Percentiles rank a stretch among this genome's conserved stretches.
Conservation (phyloP, 176 grass and related monocot species). For the Paspalum notatum region DNA sequence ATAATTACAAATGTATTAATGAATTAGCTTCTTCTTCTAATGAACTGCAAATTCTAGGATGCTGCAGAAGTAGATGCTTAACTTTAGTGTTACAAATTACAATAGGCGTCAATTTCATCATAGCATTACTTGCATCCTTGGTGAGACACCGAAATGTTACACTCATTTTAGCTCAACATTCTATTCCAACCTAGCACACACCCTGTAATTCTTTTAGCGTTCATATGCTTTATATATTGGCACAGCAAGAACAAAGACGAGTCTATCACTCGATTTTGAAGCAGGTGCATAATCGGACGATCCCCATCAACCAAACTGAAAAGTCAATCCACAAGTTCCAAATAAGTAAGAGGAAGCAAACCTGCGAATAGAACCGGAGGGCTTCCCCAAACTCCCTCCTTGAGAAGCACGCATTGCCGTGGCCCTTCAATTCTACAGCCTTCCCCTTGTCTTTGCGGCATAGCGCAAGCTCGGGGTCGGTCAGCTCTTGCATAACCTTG, state of each 20-base stretch:
- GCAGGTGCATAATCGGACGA: neutral
- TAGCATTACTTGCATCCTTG: neutral
- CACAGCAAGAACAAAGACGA: neutral
- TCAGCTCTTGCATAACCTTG: conserved; percentile 66
- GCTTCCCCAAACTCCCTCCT: conserved; percentile 64
- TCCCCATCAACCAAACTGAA: neutral
- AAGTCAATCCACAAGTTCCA: neutral
- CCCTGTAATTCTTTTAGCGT: neutral
- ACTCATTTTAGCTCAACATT: neutral
- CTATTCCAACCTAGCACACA: neutral
- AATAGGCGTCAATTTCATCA: no score
- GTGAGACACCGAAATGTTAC: neutral
- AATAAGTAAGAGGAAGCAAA: conserved; percentile 16
- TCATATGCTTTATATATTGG: neutral
- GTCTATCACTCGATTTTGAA: conserved; percentile 11
- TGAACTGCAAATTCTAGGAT: neutral
- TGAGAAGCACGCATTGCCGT: conserved; percentile 75
- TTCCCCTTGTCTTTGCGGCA: conserved; percentile 69
- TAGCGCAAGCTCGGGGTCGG: conserved; percentile 66
- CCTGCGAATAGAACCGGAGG: conserved; percentile 80
- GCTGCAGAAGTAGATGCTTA: conserved; percentile 12
- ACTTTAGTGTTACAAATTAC: neutral
- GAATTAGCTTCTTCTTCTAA: neutral
- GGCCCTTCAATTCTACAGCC: conserved; percentile 66
- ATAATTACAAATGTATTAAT: neutral